Evolutionary conservation across 768 basidiomycete species (phyloP).

Genomic region (Pholiota conissans): DNA sequence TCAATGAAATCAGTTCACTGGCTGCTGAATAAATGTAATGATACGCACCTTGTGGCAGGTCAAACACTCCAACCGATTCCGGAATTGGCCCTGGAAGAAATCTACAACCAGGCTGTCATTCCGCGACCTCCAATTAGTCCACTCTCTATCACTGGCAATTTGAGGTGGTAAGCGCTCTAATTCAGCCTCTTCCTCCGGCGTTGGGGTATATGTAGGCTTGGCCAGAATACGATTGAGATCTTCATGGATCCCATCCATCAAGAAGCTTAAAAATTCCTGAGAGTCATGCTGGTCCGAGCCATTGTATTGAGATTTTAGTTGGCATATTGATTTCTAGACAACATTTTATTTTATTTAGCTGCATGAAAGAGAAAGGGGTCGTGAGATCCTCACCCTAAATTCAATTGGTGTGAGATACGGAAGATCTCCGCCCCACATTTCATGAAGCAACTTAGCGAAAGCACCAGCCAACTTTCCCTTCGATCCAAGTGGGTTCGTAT

Average conservation of each 20-base stretch:
- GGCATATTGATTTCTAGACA: constrained; percentile 39
- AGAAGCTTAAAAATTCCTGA: constrained; percentile 93
- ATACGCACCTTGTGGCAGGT: constrained; percentile 80
- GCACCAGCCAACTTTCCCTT: constrained; percentile 80
- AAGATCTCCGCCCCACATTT: constrained; percentile 87
- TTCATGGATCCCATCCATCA: constrained; percentile 91
- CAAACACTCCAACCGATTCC: constrained; percentile 84
- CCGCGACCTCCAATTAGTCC: constrained; percentile 84
- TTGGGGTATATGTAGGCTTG: constrained; percentile 63
- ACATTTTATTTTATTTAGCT: background rate
- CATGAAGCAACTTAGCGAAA: constrained; percentile 80
- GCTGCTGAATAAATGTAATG: background rate
- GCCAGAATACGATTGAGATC: constrained; percentile 81
- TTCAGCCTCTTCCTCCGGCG: constrained; percentile 83
- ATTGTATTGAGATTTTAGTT: constrained; percentile 71
- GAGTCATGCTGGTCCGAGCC: constrained; percentile 95
- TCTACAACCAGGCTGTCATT: constrained; percentile 96
- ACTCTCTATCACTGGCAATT: constrained; percentile 90
- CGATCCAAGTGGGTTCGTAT: constrained; percentile 82
- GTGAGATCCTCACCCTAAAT: constrained; percentile 66
- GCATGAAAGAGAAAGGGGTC: background rate
- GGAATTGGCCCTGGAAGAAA: constrained; percentile 96
- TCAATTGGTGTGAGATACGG: constrained; percentile 79
- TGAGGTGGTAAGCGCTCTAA: constrained; percentile 85
- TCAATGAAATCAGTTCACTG: constrained; percentile 1